Evolutionary conservation across 1,284 basidiomycete species (phyloP).

Genomic region (Pholiota adiposa): DNA sequence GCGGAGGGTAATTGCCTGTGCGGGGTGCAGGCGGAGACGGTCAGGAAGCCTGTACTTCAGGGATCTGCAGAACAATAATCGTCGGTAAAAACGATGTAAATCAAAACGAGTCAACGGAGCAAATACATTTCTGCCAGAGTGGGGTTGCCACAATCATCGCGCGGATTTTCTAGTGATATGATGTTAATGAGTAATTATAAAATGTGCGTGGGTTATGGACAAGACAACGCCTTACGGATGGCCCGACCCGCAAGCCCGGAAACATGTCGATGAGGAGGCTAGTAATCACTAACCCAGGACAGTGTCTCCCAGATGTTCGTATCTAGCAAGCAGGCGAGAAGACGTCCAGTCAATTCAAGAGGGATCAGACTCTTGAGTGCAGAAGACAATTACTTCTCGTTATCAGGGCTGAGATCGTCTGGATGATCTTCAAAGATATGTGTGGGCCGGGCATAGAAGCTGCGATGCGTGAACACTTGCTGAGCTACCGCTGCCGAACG

Average conservation of each 20-base stretch:
- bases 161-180: slow-evolving; percentile 65
- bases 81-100: slow-evolving; percentile 5
- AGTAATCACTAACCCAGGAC: slow-evolving; percentile 73
- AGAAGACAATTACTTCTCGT: slow-evolving; percentile 62
- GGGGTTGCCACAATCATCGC: slow-evolving; percentile 71
- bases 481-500: slow-evolving; percentile 41
- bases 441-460: slow-evolving; percentile 65
- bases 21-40: slow-evolving; percentile 61
- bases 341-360: slow-evolving; percentile 2
- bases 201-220: neutral
- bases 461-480: slow-evolving; percentile 76
- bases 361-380: neutral
- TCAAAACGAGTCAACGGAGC: neutral
- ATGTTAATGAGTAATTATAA: neutral
- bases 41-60: slow-evolving; percentile 65
- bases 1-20: slow-evolving; percentile 69
- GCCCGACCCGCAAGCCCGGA: slow-evolving; percentile 74
- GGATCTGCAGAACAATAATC: slow-evolving; percentile 46
- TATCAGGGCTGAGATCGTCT: slow-evolving; percentile 74
- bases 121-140: slow-evolving; percentile 68
- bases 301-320: slow-evolving; percentile 74
- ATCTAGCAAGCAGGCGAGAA: slow-evolving; percentile 41
- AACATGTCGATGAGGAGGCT: slow-evolving; percentile 61
- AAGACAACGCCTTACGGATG: slow-evolving; percentile 52
- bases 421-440: slow-evolving; percentile 75